phyloP scores from a whole-genome alignment of 192 early-diverging fungal species.

The Coemansia aciculifera region DNA sequence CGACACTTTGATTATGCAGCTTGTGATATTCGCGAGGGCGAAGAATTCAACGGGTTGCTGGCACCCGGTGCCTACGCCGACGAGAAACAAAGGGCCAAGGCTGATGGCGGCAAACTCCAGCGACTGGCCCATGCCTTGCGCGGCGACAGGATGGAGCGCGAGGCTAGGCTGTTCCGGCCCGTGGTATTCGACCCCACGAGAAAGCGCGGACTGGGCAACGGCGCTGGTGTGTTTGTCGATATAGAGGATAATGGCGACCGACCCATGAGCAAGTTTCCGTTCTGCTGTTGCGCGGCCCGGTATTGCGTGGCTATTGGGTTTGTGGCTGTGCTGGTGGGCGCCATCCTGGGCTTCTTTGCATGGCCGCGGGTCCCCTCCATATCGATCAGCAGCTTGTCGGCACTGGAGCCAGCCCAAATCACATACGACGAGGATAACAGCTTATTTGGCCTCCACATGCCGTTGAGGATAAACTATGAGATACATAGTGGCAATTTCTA shows the following conservation, averaged over 20 bases:
- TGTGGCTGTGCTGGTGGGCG: constrained; percentile 22
- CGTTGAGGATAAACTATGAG: constrained; percentile 41
- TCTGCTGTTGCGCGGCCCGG: constrained; percentile 41
- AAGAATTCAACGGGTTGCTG: constrained; percentile 43
- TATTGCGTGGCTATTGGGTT: constrained; percentile 45
- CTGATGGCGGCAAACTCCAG: constrained; percentile 33
- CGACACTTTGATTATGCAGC: background rate
- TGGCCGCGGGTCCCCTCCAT: constrained; percentile 49
- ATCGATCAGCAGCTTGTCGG: constrained; percentile 31
- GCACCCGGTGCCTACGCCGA: constrained; percentile 45
- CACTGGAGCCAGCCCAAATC: constrained; percentile 23
- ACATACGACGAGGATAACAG: constrained; percentile 25
- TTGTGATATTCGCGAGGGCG: constrained; percentile 5
- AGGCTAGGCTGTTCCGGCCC: constrained; percentile 36
- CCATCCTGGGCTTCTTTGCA: constrained; percentile 40
- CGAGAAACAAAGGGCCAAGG: constrained; percentile 33
- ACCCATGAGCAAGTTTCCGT: constrained; percentile 19
- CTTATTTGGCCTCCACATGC: constrained; percentile 39
- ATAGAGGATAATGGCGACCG: background rate
- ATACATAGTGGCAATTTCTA: constrained; percentile 55
- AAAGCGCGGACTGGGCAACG: background rate
- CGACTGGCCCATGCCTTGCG: constrained; percentile 3
- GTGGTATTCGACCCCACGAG: constrained; percentile 14
- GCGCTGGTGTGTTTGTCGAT: background rate
- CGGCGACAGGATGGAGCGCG: constrained; percentile 17